Base-by-base conservation (phyloP, 305 asterid species). In the Solanum hybrid region DNA sequence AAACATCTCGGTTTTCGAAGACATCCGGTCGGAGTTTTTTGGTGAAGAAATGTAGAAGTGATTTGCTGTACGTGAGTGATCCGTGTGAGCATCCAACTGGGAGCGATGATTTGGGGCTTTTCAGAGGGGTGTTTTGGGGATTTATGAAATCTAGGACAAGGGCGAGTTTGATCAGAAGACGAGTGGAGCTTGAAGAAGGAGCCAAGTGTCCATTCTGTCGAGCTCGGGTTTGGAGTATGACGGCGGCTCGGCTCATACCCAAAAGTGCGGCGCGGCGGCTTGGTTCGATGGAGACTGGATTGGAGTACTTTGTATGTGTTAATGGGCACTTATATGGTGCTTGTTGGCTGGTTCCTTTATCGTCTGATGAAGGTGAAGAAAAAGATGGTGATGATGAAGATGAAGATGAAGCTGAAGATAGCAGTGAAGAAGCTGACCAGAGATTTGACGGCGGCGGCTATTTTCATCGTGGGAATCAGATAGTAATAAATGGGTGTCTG, bases 161-260 rank as follows among this genome's bases (percentile, higher is more conserved):
- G 90, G 99, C 94, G 32, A 90, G 92, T 82, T 60, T 96, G 91
- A 91, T 96, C 1, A 32, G 92, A 79, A 89, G 93, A 71, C 94
- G 82, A 86, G 95, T 90, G 85, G 92, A 89, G 82, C 93, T 96
- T n/a, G 98, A 94, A 91, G 95, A 89, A 4, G 88, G 75, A 60
- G 60, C 92, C 32, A 85, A 94, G 69, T 96, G 98, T 79, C 96
- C 98, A 24, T 96, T 94, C 80, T 96, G 98, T 75, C 94, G 95
- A 76, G 92, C 95, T 27, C 92, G 99, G 2, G 92, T 94, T 31
- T 96, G 99, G 99, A 96, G 98, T 89, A 95, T 96, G 97, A 92
- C 96, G 82, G 94, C 95, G 78, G 98, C 97, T 34, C 90, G 94
- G 73, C 92, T 96, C 32, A 88, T 95, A 35, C 97, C 97, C 2